phyloP scores from a whole-genome alignment of 1,284 basidiomycete species.

The Macrocybe sp. region DNA sequence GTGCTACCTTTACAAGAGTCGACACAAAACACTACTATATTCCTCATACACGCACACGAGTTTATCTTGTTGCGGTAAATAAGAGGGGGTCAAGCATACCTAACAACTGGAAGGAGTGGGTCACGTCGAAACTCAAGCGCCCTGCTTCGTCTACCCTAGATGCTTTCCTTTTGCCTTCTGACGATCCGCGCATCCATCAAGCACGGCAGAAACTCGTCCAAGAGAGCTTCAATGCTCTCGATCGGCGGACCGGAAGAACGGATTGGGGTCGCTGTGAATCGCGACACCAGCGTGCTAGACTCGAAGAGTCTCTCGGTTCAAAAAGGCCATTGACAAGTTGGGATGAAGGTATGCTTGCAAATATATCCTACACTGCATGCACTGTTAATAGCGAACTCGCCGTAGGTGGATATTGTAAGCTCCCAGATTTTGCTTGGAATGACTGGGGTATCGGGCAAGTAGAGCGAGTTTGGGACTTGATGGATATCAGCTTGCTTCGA shows the following conservation, averaged over 20 bases:
- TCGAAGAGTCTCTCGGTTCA: constrained; percentile 79
- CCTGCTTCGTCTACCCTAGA: constrained; percentile 89
- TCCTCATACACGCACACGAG: constrained; percentile 89
- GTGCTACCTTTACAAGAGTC: constrained; percentile 67
- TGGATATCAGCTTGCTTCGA: constrained; percentile 87
- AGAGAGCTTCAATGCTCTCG: constrained; percentile 56
- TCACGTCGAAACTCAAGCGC: constrained; percentile 63
- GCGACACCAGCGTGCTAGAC: constrained; percentile 82
- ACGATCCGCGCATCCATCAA: constrained; percentile 88
- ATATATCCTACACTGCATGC: background rate
- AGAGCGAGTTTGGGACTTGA: constrained; percentile 90
- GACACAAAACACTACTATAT: constrained; percentile 96
- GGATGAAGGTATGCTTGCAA: constrained; percentile 70
- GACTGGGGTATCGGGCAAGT: constrained; percentile 92
- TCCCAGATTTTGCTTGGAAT: constrained; percentile 90
- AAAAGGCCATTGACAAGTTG: constrained; percentile 89
- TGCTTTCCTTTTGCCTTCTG: constrained; percentile 85
- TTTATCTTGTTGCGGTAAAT: constrained; percentile 81
- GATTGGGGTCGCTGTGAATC: constrained; percentile 95
- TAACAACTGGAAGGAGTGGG: constrained; percentile 64
- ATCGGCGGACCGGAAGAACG: constrained; percentile 64
- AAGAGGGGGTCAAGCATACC: constrained; percentile 55
- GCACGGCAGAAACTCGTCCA: constrained; percentile 80
- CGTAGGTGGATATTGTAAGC: constrained; percentile 78
- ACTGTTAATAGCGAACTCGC: background rate